Evolutionary conservation across 495 filamentous ascomycete genomes (phyloP).

Genomic region (Xylaria longipes): DNA sequence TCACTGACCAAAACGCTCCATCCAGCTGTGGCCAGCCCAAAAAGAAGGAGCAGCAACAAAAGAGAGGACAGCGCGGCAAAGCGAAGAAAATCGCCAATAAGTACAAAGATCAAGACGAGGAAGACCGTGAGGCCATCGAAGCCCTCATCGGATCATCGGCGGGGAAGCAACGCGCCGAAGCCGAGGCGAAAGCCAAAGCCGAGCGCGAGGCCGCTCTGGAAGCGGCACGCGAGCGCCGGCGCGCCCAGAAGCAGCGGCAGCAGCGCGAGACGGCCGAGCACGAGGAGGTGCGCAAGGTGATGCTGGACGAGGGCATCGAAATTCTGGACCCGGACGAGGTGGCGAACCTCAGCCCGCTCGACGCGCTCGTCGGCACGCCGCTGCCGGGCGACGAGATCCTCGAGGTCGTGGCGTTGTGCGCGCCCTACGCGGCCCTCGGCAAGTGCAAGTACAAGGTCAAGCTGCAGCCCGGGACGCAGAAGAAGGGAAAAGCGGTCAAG

Average conservation of each 20-base stretch:
- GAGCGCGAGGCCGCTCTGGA: conserved; percentile 65
- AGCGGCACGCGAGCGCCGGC: conserved; percentile 71
- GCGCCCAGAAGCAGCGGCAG: conserved; percentile 77
- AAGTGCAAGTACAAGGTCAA: conserved; percentile 90
- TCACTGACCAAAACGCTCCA: conserved; percentile 26
- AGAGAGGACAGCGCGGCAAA: conserved; percentile 84
- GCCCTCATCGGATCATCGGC: conserved; percentile 77
- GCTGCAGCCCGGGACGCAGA: conserved; percentile 84
- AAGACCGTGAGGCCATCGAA: conserved; percentile 84
- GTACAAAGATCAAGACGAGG: conserved; percentile 94
- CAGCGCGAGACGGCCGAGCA: conserved; percentile 66
- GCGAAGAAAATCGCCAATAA: conserved; percentile 86
- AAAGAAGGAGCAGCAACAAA: conserved; percentile 49
- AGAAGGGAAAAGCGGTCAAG: conserved; percentile 94
- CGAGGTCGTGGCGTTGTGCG: conserved; percentile 87
- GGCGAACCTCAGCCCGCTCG: conserved; percentile 69
- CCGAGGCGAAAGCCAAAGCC: conserved; percentile 58
- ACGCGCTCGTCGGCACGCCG: conserved; percentile 77
- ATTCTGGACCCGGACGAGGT: conserved; percentile 58
- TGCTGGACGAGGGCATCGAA: conserved; percentile 56
- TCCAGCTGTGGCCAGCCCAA: conserved; percentile 38
- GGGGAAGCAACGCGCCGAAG: conserved; percentile 57
- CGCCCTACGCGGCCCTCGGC: conserved; percentile 81
- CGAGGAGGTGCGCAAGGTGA: conserved; percentile 66
- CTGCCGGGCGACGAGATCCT: conserved; percentile 86